Evolutionary conservation across 352 stramenopile species (phyloP).

Genomic region (Pythium vanterpoolii): DNA sequence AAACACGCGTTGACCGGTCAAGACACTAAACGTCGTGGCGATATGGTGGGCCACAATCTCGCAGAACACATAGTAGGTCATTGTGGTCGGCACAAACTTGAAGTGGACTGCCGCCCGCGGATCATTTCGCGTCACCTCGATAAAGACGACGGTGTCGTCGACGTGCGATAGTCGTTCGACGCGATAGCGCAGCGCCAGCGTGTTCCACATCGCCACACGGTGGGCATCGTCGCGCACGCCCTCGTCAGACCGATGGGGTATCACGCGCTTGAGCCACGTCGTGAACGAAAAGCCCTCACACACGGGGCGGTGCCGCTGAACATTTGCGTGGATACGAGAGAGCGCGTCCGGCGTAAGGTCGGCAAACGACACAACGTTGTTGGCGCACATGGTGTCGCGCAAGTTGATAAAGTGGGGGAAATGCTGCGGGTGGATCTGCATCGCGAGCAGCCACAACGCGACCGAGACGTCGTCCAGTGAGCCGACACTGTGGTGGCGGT

Average conservation of each 20-base stretch:
- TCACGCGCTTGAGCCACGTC: slow-evolving; percentile 31
- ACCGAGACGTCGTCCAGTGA: slow-evolving; percentile 60
- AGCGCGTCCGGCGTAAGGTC: slow-evolving; percentile 44
- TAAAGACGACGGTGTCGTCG: neutral
- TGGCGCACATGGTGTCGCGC: slow-evolving; percentile 28
- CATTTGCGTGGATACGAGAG: slow-evolving; percentile 47
- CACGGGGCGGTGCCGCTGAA: slow-evolving; percentile 20
- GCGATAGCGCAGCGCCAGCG: neutral
- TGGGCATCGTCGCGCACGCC: neutral
- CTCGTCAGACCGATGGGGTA: neutral
- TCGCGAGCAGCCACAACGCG: slow-evolving; percentile 45
- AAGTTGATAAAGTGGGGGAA: slow-evolving; percentile 41
- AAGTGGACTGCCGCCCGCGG: neutral
- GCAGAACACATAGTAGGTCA: slow-evolving; percentile 1
- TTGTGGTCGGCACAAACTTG: neutral
- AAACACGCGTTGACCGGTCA: neutral
- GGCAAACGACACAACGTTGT: slow-evolving; percentile 38
- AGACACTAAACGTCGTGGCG: neutral
- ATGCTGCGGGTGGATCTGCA: slow-evolving; percentile 44
- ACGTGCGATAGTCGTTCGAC: neutral
- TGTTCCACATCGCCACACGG: neutral
- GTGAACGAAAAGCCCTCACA: slow-evolving; percentile 39
- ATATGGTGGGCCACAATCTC: neutral
- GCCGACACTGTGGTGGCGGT: slow-evolving; percentile 9
- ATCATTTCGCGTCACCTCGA: neutral